These are phyloP conservation scores for Ogataea zsoltii DNA, from an alignment of 805 yeast genomes.

Conservation along the genomic window DNA sequence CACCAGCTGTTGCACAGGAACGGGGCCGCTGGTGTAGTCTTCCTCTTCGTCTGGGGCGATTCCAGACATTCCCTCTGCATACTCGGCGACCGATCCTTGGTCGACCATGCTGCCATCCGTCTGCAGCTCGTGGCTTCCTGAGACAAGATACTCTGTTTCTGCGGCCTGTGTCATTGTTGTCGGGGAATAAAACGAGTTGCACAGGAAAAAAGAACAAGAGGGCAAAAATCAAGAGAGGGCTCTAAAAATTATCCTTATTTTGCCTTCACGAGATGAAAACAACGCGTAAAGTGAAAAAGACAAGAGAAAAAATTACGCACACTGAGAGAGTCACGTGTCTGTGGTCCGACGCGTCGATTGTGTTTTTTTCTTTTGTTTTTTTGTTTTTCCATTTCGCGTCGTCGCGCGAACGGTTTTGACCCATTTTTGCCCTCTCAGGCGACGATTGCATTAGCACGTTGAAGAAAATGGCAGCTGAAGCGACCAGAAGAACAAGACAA, in stretches of 20 bases:
- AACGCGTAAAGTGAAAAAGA: constrained; percentile 20
- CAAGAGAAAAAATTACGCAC: not conserved
- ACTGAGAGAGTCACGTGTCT: not conserved
- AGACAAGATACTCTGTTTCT: constrained; percentile 12
- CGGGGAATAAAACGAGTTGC: not conserved
- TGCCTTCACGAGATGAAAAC: constrained; percentile 19
- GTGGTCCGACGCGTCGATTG: constrained; percentile 13
- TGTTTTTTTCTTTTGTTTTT: no score
- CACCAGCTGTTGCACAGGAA: constrained; percentile 52
- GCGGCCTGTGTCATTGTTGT: constrained; percentile 17
- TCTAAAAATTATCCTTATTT: not conserved
- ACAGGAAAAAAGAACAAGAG: not conserved
- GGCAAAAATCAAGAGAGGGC: not conserved
- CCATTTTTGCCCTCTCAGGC: no score
- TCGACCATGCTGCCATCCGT: constrained; percentile 11
- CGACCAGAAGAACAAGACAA: no score
- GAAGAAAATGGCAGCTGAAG: no score
- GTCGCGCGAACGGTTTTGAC: no score
- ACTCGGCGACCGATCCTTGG: constrained; percentile 13
- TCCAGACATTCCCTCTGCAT: constrained; percentile 27
- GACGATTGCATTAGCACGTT: no score
- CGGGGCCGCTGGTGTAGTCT: constrained; percentile 46
- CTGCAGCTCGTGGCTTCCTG: constrained; percentile 12
- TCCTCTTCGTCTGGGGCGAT: constrained; percentile 38
- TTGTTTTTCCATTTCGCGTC: no score